Evolutionary conservation across 2,329 filamentous ascomycete species (phyloP).

Genomic region (Hymenoscyphus scutula): DNA sequence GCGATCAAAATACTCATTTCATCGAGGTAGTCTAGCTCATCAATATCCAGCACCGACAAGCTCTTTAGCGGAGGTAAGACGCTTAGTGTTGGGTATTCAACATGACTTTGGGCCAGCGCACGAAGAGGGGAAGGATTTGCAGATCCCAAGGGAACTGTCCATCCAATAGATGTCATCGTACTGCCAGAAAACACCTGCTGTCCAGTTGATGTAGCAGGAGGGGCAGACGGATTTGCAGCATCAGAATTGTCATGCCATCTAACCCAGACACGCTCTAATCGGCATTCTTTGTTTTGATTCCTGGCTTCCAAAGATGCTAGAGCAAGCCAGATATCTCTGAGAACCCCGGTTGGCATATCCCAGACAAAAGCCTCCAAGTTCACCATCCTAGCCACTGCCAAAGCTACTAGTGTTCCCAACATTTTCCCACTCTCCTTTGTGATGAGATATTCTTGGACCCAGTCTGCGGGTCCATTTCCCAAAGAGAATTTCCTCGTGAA

Average conservation of each 20-base stretch:
- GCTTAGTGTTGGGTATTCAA: slow-evolving; percentile 79
- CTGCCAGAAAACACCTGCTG: slow-evolving; percentile 37
- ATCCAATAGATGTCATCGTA: slow-evolving; percentile 44
- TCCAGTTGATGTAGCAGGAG: slow-evolving; percentile 25
- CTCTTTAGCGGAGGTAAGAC: slow-evolving; percentile 72
- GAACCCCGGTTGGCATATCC: slow-evolving; percentile 85
- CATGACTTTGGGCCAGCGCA: slow-evolving; percentile 53
- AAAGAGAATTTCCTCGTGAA: slow-evolving; percentile 81
- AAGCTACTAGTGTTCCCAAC: slow-evolving; percentile 77
- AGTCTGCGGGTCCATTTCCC: slow-evolving; percentile 75
- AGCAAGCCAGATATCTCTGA: slow-evolving; percentile 78
- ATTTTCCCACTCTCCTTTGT: slow-evolving; percentile 83
- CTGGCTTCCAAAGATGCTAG: slow-evolving; percentile 66
- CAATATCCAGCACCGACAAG: slow-evolving; percentile 75
- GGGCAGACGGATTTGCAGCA: slow-evolving; percentile 27
- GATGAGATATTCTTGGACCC: slow-evolving; percentile 79
- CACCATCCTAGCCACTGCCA: slow-evolving; percentile 77
- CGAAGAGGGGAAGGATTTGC: slow-evolving; percentile 27
- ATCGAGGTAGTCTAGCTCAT: slow-evolving; percentile 78
- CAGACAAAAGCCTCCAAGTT: slow-evolving; percentile 80
- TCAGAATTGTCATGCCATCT: slow-evolving; percentile 74
- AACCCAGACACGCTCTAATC: slow-evolving; percentile 73
- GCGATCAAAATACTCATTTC: slow-evolving; percentile 78
- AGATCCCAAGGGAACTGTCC: slow-evolving; percentile 31
- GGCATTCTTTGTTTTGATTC: slow-evolving; percentile 56